These are phyloP conservation scores for Phytophthora hibernalis DNA, from an alignment of 352 stramenopile genomes.

Conservation along the genomic window DNA sequence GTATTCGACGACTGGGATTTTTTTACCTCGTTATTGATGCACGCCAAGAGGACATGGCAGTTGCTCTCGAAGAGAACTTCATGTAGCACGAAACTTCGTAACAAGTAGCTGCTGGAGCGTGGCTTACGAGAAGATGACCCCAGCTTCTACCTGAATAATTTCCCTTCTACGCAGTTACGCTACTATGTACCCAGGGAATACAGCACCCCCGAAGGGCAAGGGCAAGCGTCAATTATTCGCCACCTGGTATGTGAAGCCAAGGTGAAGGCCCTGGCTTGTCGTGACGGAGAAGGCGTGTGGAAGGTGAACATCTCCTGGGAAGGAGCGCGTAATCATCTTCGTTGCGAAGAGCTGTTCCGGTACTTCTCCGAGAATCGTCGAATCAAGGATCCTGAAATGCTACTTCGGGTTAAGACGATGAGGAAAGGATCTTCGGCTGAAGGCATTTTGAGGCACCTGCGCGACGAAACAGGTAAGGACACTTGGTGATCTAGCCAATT, in stretches of 20 bases:
- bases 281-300: not conserved
- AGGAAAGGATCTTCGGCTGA: conserved; percentile 9
- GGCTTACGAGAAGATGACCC: not conserved
- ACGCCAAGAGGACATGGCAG: too few species aligned
- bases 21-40: too few species aligned
- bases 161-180: conserved; percentile 15
- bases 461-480: conserved; percentile 9
- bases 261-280: conserved; percentile 4
- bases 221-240: conserved; percentile 4
- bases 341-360: not conserved
- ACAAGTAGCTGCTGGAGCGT: not conserved
- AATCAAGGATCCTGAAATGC: conserved; percentile 9
- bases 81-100: not conserved
- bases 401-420: not conserved
- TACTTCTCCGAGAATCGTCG: conserved; percentile 10
- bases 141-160: not conserved
- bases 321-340: conserved; percentile 1
- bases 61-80: not conserved
- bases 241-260: conserved; percentile 4
- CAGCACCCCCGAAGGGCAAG: conserved; percentile 12
- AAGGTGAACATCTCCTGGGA: conserved; percentile 3
- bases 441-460: conserved; percentile 12
- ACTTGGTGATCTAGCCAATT: not conserved
- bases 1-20: too few species aligned
- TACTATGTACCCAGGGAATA: conserved; percentile 10